Percentiles rank a stretch among this genome's conserved stretches.
These are phyloP conservation scores for Mycena latifolia DNA, from an alignment of 768 basidiomycete species.

Conservation along the genomic window DNA sequence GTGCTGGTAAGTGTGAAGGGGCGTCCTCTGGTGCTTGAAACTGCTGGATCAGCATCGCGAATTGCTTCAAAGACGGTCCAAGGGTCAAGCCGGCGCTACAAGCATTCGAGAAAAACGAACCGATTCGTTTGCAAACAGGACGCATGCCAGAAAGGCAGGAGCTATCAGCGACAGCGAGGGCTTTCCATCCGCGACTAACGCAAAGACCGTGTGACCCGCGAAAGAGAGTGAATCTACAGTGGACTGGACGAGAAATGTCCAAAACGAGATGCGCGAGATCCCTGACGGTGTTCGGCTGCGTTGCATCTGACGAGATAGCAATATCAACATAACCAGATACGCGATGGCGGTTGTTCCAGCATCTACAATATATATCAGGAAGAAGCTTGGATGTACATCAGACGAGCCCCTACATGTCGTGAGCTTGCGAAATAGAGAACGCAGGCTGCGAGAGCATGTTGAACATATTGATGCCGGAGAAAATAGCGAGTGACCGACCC, in stretches of 20 bases:
- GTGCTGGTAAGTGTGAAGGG: constrained; percentile 29
- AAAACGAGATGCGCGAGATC: constrained; percentile 83
- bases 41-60: constrained; percentile 82
- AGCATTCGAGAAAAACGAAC: constrained; percentile 57
- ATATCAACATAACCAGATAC: constrained; percentile 74
- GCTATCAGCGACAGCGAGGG: constrained; percentile 86
- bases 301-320: constrained; percentile 82
- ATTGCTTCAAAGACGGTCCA: constrained; percentile 78
- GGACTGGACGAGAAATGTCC: constrained; percentile 85
- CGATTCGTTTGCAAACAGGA: constrained; percentile 86
- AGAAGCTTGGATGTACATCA: not conserved
- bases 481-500: constrained; percentile 56
- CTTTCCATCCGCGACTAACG: constrained; percentile 85
- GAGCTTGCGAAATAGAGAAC: constrained; percentile 80
- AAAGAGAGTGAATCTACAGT: constrained; percentile 88
- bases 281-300: constrained; percentile 83
- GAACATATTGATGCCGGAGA: constrained; percentile 3
- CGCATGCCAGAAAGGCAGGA: constrained; percentile 86
- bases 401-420: constrained; percentile 63
- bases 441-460: constrained; percentile 52
- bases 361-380: constrained; percentile 58
- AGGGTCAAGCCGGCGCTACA: not conserved
- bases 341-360: constrained; percentile 76
- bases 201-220: constrained; percentile 90
- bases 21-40: constrained; percentile 85